Percentiles rank a stretch among this genome's conserved stretches.
Conservation (phyloP, 768 basidiomycete genomes). For the Trametes gibbosa region DNA sequence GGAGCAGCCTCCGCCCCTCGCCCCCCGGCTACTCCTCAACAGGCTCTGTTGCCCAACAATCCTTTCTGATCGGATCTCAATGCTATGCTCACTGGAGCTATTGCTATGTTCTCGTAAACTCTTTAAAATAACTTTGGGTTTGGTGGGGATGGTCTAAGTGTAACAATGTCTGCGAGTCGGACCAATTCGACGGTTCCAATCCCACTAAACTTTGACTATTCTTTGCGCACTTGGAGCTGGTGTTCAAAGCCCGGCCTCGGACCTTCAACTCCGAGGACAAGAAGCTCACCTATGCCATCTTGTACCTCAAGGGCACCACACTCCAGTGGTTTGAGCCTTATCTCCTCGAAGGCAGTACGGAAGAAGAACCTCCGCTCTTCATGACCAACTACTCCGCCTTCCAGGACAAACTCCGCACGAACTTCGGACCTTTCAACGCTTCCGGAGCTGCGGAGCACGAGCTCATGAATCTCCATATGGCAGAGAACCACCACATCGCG, state of each 20-base stretch:
- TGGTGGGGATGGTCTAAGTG: background rate
- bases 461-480: no score
- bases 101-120: background rate
- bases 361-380: background rate
- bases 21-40: no score
- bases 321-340: constrained; percentile 9
- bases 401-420: constrained; percentile 12
- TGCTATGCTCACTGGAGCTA: background rate
- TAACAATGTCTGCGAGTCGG: constrained; percentile 12
- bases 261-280: no score
- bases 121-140: background rate
- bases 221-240: constrained; percentile 4
- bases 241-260: constrained; percentile 6
- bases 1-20: no score
- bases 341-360: background rate
- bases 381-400: constrained; percentile 1
- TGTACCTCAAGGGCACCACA: constrained; percentile 4
- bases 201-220: constrained; percentile 12
- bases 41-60: no score
- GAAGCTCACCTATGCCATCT: constrained; percentile 8
- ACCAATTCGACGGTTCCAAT: constrained; percentile 14
- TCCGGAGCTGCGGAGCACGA: no score
- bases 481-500: no score
- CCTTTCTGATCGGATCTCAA: background rate
- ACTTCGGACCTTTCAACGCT: constrained; percentile 12